Evolutionary conservation across 306 rosid genomes (phyloP).

Genomic region (Citrullus mucosospermus): DNA sequence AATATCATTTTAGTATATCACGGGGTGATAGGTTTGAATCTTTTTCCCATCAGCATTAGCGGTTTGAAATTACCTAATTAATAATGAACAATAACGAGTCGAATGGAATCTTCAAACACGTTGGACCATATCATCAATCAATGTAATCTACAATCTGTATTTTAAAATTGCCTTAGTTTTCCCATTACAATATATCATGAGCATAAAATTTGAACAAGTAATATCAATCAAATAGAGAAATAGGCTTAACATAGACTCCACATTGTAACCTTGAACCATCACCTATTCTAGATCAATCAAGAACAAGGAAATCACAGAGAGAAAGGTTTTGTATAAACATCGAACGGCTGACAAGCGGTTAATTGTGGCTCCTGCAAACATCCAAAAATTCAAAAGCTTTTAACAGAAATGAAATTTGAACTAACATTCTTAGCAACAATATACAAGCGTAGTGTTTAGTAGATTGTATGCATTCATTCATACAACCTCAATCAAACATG

Average conservation of each 20-base stretch:
- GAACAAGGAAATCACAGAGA: conserved; percentile 28
- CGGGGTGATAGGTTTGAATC: no score
- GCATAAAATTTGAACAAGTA: neutral
- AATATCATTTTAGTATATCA: no score
- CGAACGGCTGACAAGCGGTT: conserved; percentile 64
- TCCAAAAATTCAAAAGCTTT: neutral
- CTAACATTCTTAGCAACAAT: neutral
- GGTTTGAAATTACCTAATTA: no score
- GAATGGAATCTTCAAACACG: no score
- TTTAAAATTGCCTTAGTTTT: neutral
- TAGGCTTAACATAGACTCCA: neutral
- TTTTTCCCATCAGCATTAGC: no score
- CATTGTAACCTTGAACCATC: neutral
- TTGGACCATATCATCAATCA: neutral
- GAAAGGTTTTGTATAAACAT: conserved; percentile 71
- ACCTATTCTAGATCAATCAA: neutral
- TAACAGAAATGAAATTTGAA: neutral
- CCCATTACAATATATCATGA: neutral
- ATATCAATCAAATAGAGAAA: neutral
- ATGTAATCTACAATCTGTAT: neutral
- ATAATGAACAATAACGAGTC: no score
- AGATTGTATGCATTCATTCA: neutral
- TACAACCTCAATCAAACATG: neutral
- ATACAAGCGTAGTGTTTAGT: neutral
- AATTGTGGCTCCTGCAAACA: conserved; percentile 84